Evolutionary conservation across 2,329 filamentous ascomycete genomes (phyloP), one percentile per base, ranked within the genome.

Genomic region (Hypomyces perniciosus): DNA sequence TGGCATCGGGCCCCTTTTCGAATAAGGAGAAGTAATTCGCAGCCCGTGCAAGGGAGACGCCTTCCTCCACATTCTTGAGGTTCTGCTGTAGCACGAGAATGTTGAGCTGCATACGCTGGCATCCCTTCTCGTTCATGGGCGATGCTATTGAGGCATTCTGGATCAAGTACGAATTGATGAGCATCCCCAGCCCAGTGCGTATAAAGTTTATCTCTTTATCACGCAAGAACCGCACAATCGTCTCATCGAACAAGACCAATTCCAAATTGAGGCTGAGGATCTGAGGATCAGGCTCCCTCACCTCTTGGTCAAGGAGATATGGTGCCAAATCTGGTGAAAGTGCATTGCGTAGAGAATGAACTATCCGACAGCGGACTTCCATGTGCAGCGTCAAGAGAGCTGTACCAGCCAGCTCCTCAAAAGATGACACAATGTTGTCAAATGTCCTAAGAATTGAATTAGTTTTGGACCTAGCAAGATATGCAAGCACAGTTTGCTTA

Each of bases 11-110:
- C 0, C 86, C 86, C 41, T 73, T 70, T 40, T 78, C 78, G 61
- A 88, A 90, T 35, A 92, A 67, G 20, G 78, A 76, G 62, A 84
- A 91, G 70, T 86, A 92, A 52, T 80, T 77, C 20, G 81, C 78
- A 1, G 85, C 80, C 34, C 80, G 73, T 4, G 76, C 74, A 29
- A 92, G 73, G 51, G 80, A 77, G 3, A 88, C 84, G 7, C 79
- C 79, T 2, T 80, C 76, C 67, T 93, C 90, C 48, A 99, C 85
- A 58, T 95, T 95, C 73, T 96, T 96, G 50, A 99, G 81, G 62
- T 96, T 96, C 66, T 99, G 93, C 70, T 97, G 92, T 46, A 99
- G 75, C 38, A 99, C 93, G 27, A 96, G 78, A 44, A 96, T 90
- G 66, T 99, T 96, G 62, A 97, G 81, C 66, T 90, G 86, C 81